phyloP scores from a whole-genome alignment of 148 eudicot genomes.

The Camellia lanceoleosa region DNA sequence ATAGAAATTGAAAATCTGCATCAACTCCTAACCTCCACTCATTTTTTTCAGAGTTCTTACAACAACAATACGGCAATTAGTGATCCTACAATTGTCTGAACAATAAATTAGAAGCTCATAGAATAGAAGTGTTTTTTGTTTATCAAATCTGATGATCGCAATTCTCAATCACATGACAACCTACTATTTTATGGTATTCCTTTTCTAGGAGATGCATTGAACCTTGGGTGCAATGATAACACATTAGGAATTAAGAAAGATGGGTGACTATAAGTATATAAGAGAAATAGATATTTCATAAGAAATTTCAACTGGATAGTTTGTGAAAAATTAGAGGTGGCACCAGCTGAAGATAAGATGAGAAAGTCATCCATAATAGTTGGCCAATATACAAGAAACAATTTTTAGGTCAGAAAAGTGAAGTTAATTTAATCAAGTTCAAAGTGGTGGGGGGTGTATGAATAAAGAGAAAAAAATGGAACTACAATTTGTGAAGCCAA shows the following conservation, averaged over 20 bases:
- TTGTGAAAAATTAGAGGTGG: background rate
- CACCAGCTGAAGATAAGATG: background rate
- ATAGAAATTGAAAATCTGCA: constrained; percentile 11
- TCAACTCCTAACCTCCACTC: background rate
- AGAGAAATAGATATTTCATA: background rate
- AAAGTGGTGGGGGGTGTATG: background rate
- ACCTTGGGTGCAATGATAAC: background rate
- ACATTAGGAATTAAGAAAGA: background rate
- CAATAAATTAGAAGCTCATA: background rate
- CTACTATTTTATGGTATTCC: background rate
- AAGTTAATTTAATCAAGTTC: background rate
- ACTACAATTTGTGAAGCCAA: background rate
- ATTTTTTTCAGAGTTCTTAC: background rate
- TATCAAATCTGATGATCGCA: background rate
- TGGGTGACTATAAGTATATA: background rate
- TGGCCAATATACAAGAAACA: background rate
- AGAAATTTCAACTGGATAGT: too few relatives aligned
- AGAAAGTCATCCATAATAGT: background rate
- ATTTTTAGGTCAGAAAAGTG: background rate
- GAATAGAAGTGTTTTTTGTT: background rate
- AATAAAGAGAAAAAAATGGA: background rate
- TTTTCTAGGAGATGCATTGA: background rate
- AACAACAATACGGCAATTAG: background rate
- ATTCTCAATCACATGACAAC: background rate
- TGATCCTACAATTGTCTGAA: too few relatives aligned